Percentiles rank a stretch among this genome's conserved stretches.
These are phyloP conservation scores for Colletotrichum sp. DNA, from an alignment of 2,329 filamentous ascomycete genomes.

Conservation along the genomic window DNA sequence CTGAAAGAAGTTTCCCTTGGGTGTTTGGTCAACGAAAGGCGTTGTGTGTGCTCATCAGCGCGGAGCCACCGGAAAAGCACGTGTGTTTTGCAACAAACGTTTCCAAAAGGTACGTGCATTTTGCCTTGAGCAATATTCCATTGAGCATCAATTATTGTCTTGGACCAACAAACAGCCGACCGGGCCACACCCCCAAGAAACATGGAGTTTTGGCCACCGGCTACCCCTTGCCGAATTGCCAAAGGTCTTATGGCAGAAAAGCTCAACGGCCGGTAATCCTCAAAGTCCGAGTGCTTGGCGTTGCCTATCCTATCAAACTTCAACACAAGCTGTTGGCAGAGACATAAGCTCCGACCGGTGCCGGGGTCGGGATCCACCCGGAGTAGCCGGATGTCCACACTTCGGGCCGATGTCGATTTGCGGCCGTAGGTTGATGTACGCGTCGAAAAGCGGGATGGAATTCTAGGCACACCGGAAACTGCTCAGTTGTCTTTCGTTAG, in stretches of 20 bases:
- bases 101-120: not conserved
- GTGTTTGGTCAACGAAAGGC: not conserved
- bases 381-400: not conserved
- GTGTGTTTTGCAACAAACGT: not conserved
- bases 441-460: not conserved
- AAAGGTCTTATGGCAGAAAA: not conserved
- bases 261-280: rapidly evolving
- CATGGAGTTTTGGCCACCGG: not conserved
- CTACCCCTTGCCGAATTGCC: not conserved
- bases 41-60: not conserved
- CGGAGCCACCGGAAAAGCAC: not conserved
- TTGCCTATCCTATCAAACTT: not conserved
- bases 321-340: not conserved
- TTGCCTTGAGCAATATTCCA: not conserved
- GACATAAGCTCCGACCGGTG: not conserved
- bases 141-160: not conserved
- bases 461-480: not conserved
- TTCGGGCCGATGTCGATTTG: not conserved
- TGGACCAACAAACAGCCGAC: not conserved
- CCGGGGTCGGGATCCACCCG: not conserved
- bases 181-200: not conserved
- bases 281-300: not conserved
- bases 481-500: not conserved
- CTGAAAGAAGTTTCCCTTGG: not conserved
- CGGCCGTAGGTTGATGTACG: not conserved